Evolutionary conservation across 768 basidiomycete genomes (phyloP).

Genomic region (Clavulina sp.): DNA sequence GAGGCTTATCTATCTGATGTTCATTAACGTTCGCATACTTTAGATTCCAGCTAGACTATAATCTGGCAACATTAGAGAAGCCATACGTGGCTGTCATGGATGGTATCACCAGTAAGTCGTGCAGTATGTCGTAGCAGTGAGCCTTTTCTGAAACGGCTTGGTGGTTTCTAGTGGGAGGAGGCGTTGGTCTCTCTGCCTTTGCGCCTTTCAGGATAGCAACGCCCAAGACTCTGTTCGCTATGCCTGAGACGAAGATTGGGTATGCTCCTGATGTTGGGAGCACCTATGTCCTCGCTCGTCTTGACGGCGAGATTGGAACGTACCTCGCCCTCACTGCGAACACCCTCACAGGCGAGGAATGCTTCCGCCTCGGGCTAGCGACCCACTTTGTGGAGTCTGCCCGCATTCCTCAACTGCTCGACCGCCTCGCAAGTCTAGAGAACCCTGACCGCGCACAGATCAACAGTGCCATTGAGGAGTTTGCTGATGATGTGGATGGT

Average conservation of each 20-base stretch:
- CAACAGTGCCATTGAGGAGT: conserved; percentile 53
- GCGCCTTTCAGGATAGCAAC: conserved; percentile 89
- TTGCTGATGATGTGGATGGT: conserved; percentile 30
- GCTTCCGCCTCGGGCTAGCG: conserved; percentile 83
- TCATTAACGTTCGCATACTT: conserved; percentile 8
- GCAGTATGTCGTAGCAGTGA: conserved; percentile 7
- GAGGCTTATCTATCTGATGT: conserved; percentile 2
- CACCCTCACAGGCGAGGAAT: conserved; percentile 54
- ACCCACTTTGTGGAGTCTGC: conserved; percentile 81
- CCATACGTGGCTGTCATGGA: conserved; percentile 88
- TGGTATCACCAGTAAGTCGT: conserved; percentile 68
- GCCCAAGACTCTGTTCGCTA: conserved; percentile 77
- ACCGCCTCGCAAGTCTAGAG: conserved; percentile 37
- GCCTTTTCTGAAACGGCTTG: background rate
- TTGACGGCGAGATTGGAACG: conserved; percentile 88
- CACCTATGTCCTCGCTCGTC: conserved; percentile 68
- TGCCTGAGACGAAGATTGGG: conserved; percentile 93
- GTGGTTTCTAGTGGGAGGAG: conserved; percentile 67
- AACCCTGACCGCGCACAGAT: conserved; percentile 29
- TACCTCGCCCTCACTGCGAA: conserved; percentile 80
- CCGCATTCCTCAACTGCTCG: conserved; percentile 51
- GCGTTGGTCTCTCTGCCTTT: conserved; percentile 68
- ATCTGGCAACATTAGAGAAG: conserved; percentile 51
- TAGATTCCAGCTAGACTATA: conserved; percentile 69
- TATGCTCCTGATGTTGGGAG: conserved; percentile 89